Conservation (phyloP, 139 green algal genomes). For the Chlamydomonas schloesseri region DNA sequence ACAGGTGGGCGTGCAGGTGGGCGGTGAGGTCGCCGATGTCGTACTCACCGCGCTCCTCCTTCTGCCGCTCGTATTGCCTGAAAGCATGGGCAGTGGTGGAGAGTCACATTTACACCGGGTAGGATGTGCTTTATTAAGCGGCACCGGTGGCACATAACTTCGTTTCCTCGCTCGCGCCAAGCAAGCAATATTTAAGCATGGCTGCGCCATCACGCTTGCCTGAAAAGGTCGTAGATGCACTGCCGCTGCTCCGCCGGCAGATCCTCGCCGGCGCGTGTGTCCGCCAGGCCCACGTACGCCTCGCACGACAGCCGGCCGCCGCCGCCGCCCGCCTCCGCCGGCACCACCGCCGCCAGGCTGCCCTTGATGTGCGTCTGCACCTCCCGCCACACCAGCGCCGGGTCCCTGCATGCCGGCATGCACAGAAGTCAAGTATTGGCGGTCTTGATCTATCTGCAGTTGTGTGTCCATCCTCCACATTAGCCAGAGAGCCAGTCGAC, state of each 20-base stretch:
- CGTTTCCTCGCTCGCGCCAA: too few relatives aligned
- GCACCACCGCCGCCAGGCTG: constrained; percentile 36
- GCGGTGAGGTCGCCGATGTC: constrained; percentile 47
- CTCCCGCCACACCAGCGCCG: constrained; percentile 58
- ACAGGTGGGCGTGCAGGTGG: constrained; percentile 39
- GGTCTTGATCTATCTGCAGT: too few relatives aligned
- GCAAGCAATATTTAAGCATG: not conserved
- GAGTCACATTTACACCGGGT: too few relatives aligned
- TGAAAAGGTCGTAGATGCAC: not conserved
- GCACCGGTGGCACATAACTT: too few relatives aligned
- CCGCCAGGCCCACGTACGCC: constrained; percentile 47
- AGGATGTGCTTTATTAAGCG: too few relatives aligned
- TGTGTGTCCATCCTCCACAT: too few relatives aligned
- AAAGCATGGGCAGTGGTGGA: constrained; percentile 11
- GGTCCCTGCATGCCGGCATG: not conserved
- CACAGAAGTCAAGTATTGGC: too few relatives aligned
- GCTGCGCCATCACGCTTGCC: not conserved
- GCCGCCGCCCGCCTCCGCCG: not conserved
- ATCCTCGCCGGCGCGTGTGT: not conserved
- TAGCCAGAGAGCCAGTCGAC: too few relatives aligned
- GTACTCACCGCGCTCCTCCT: constrained; percentile 38
- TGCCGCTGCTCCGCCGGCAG: not conserved
- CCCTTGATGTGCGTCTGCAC: constrained; percentile 67
- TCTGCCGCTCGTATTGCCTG: constrained; percentile 58
- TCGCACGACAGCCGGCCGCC: constrained; percentile 19